phyloP scores from a whole-genome alignment of 331 rosid genomes.

The Ulmus americana region DNA sequence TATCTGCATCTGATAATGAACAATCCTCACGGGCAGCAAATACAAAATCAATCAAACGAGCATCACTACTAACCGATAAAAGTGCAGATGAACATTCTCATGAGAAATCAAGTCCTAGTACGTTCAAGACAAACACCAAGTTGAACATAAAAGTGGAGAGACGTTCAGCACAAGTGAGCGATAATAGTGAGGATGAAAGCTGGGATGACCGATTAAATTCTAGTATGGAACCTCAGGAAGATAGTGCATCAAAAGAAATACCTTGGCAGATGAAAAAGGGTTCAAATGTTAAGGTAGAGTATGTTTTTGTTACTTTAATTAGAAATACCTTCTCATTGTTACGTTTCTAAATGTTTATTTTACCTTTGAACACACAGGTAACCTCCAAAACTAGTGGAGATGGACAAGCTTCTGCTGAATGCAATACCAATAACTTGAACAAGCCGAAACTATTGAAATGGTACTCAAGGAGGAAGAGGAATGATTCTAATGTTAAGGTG shows the following conservation, averaged over 20 bases:
- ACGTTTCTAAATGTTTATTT: not conserved
- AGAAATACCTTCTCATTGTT: not conserved
- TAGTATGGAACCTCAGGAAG: not conserved
- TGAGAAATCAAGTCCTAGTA: not conserved
- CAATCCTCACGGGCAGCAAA: not conserved
- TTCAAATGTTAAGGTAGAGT: not conserved
- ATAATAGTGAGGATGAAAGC: not conserved
- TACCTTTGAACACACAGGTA: not conserved
- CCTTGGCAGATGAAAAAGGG: not conserved
- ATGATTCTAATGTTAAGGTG: too few relatives aligned
- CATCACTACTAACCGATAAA: not conserved
- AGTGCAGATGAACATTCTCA: slow-evolving; percentile 8
- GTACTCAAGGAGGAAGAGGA: too few relatives aligned
- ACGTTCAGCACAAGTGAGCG: slow-evolving; percentile 2
- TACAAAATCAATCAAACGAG: too few relatives aligned
- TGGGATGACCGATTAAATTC: not conserved
- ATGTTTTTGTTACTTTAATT: not conserved
- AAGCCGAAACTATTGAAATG: too few relatives aligned
- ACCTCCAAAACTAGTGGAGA: too few relatives aligned
- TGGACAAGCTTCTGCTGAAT: too few relatives aligned
- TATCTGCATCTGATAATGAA: not conserved
- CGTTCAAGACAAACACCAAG: not conserved
- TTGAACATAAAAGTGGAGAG: not conserved
- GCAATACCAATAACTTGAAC: too few relatives aligned
- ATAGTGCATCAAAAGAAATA: not conserved